phyloP scores from a whole-genome alignment of 306 rosid genomes.

The Acacia melanoxylon region DNA sequence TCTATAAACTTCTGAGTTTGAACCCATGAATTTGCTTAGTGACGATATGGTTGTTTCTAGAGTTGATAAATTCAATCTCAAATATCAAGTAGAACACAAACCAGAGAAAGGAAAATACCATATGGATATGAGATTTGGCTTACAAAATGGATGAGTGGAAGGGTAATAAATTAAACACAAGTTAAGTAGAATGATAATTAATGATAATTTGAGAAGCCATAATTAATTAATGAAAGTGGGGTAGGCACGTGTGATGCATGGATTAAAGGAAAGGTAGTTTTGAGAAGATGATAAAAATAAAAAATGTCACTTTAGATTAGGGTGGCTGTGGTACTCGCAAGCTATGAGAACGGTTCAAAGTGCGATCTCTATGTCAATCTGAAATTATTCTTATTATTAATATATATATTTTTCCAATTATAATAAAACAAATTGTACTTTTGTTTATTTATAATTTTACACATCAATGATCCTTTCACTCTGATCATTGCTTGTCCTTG shows the following conservation, averaged over 20 bases:
- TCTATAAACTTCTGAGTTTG: too few relatives aligned
- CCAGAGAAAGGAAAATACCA: not conserved
- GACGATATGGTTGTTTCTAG: not conserved
- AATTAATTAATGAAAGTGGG: not conserved
- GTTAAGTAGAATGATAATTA: not conserved
- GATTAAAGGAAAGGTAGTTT: not conserved
- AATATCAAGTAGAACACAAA: not conserved
- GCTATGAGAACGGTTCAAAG: constrained; percentile 36
- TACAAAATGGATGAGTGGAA: not conserved
- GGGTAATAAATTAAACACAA: not conserved
- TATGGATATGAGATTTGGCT: not conserved
- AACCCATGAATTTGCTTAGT: not conserved
- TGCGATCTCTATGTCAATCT: constrained; percentile 27
- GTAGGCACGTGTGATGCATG: not conserved
- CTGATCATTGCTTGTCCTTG: constrained; percentile 19
- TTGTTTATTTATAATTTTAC: not conserved
- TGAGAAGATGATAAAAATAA: not conserved
- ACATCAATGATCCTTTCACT: not conserved
- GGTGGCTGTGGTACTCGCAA: not conserved
- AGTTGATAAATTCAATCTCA: not conserved
- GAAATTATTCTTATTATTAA: not conserved
- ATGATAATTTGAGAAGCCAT: not conserved
- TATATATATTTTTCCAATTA: not conserved
- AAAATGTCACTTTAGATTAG: constrained; percentile 20
- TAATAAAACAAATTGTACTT: not conserved